A percentile compares a stretch with the other conserved stretches of the same genome.
Evolutionary conservation across 768 basidiomycete species (phyloP).

Genomic region (Lactarius pseudohatsudake): DNA sequence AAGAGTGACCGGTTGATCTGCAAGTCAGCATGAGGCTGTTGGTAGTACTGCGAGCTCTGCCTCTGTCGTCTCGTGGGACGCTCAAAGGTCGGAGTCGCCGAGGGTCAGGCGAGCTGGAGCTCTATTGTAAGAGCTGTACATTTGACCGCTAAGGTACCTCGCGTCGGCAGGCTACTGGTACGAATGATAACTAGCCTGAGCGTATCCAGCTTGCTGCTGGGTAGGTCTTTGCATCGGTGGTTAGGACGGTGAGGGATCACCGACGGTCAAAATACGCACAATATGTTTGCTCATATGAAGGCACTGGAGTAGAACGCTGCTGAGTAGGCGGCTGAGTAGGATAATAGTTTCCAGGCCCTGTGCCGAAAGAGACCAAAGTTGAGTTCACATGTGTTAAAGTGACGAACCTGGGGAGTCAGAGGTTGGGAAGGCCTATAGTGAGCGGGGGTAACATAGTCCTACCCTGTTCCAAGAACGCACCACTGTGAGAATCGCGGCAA

Average conservation of each 20-base stretch:
- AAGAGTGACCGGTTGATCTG: conserved; percentile 36
- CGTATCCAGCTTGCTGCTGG: conserved; percentile 13
- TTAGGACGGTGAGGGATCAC: conserved; percentile 6
- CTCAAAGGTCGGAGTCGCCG: conserved; percentile 19
- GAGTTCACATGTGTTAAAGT: conserved; percentile 23
- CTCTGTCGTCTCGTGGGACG: conserved; percentile 12
- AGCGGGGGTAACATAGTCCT: conserved; percentile 29
- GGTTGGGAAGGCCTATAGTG: conserved; percentile 26
- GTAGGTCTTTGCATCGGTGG: conserved; percentile 14
- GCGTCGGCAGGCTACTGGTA: conserved; percentile 13
- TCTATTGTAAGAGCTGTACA: conserved; percentile 14
- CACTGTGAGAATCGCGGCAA: conserved; percentile 25
- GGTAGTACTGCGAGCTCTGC: conserved; percentile 13
- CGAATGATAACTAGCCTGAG: conserved; percentile 2
- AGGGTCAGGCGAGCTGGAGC: background rate
- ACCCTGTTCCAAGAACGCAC: conserved; percentile 27
- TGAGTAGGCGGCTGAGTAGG: conserved; percentile 5
- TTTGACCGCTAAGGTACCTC: conserved; percentile 11
- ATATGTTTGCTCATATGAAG: conserved; percentile 15
- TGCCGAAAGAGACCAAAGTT: conserved; percentile 13
- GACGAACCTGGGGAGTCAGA: conserved; percentile 29
- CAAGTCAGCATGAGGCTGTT: conserved; percentile 5
- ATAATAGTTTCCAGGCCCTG: conserved; percentile 20
- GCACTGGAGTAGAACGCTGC: conserved; percentile 19
- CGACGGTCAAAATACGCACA: conserved; percentile 11